Evolutionary conservation across 768 basidiomycete species (phyloP).

Genomic region (Clavulina sp.): DNA sequence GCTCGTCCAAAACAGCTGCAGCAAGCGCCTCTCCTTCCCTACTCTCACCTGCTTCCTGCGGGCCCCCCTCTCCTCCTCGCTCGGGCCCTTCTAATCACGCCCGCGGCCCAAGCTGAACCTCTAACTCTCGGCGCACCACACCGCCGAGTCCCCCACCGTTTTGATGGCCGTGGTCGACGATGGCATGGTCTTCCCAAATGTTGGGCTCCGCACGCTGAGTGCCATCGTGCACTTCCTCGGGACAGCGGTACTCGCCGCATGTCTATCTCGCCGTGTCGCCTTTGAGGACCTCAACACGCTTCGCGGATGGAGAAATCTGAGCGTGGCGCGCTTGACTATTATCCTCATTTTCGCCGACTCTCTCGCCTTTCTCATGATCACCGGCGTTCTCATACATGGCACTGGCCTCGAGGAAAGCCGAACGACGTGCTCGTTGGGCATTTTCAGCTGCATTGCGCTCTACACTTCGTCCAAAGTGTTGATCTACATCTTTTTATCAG

Average conservation of each 20-base stretch:
- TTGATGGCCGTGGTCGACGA: no score
- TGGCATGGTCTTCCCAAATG: background rate
- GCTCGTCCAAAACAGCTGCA: no score
- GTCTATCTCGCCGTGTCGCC: background rate
- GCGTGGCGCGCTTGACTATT: constrained; percentile 26
- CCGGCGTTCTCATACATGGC: constrained; percentile 28
- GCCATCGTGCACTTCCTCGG: background rate
- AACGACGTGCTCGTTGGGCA: constrained; percentile 25
- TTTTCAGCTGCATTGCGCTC: constrained; percentile 26
- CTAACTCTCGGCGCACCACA: no score
- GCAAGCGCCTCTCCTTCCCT: no score
- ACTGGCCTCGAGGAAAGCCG: constrained; percentile 25
- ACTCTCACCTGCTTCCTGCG: no score
- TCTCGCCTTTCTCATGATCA: constrained; percentile 29
- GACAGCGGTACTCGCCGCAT: background rate
- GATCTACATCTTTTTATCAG: constrained; percentile 25
- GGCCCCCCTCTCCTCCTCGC: no score
- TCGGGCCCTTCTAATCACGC: no score
- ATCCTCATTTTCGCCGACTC: constrained; percentile 28
- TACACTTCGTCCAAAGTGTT: constrained; percentile 27
- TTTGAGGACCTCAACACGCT: constrained; percentile 18
- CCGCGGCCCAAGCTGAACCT: no score
- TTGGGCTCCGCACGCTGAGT: background rate
- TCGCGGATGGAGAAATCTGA: constrained; percentile 15
- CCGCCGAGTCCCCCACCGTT: no score